These are phyloP conservation scores for Linanthus parryae DNA, from an alignment of 148 eudicot species.

Conservation along the genomic window DNA sequence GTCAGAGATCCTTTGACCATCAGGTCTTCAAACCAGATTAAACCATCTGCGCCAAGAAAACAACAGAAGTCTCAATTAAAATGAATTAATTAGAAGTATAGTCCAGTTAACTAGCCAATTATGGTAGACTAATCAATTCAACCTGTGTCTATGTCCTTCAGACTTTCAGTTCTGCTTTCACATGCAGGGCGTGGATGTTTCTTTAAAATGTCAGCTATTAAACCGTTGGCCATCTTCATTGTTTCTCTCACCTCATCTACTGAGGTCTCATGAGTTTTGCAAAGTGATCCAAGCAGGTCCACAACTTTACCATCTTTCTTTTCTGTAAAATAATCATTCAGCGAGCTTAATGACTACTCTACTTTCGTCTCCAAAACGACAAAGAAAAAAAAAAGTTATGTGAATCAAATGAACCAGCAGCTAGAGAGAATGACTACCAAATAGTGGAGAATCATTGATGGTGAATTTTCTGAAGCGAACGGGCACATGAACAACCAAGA, in stretches of 20 bases:
- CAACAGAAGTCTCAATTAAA: neutral
- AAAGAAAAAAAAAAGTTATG: constrained; percentile 5
- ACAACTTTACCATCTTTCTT: constrained; percentile 58
- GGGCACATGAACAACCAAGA: constrained; percentile 84
- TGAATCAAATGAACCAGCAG: neutral
- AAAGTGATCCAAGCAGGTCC: constrained; percentile 79
- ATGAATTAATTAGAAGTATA: neutral
- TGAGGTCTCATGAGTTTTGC: constrained; percentile 65
- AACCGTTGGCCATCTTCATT: constrained; percentile 61
- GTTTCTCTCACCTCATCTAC: constrained; percentile 80
- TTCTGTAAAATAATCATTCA: constrained; percentile 29
- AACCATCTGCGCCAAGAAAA: constrained; percentile 53
- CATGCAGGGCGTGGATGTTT: constrained; percentile 53
- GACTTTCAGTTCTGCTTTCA: constrained; percentile 44
- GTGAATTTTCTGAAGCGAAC: constrained; percentile 51
- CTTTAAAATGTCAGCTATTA: constrained; percentile 60
- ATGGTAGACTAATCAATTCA: constrained; percentile 1
- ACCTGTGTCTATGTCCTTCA: constrained; percentile 70
- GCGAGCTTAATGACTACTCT: neutral
- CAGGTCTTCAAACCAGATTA: constrained; percentile 67
- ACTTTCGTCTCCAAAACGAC: too few species aligned
- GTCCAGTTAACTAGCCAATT: neutral
- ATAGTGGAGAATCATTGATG: constrained; percentile 43
- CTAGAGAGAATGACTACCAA: constrained; percentile 39
- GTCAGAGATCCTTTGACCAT: constrained; percentile 57